Conservation (phyloP, 352 stramenopile genomes). For the Phytophthora podocarpi region DNA sequence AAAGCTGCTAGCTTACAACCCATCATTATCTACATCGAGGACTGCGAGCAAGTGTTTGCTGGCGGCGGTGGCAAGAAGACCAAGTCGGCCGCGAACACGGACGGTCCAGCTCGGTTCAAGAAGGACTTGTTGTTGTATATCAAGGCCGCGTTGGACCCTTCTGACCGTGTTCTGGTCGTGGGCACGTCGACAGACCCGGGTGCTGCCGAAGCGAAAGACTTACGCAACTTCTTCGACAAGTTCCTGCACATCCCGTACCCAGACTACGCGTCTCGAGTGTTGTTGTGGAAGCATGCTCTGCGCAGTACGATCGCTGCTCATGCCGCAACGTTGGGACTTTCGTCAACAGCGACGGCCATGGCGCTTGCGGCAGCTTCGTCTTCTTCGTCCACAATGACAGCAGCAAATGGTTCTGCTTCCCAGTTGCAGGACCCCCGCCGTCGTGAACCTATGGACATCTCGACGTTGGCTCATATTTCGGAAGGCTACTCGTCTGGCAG, state of each 20-base stretch:
- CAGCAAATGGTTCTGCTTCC: constrained; percentile 1
- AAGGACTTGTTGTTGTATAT: constrained; percentile 94
- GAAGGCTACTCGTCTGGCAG: constrained; percentile 91
- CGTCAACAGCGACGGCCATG: constrained; percentile 13
- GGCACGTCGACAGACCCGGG: constrained; percentile 88
- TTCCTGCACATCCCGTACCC: constrained; percentile 93
- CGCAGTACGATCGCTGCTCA: constrained; percentile 50
- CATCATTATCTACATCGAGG: constrained; percentile 95
- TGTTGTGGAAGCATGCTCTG: constrained; percentile 90
- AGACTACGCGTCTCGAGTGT: constrained; percentile 89
- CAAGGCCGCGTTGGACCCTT: constrained; percentile 85
- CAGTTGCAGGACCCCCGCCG: constrained; percentile 20
- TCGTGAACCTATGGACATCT: constrained; percentile 80
- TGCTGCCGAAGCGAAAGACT: constrained; percentile 84
- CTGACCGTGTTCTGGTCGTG: constrained; percentile 93
- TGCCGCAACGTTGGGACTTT: constrained; percentile 34
- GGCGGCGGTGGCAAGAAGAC: constrained; percentile 79
- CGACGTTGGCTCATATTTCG: constrained; percentile 90
- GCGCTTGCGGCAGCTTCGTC: constrained; percentile 32
- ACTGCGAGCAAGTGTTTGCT: constrained; percentile 92
- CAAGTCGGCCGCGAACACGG: constrained; percentile 58
- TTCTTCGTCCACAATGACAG: constrained; percentile 10
- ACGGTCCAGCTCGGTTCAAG: constrained; percentile 89
- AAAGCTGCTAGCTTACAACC: constrained; percentile 86
- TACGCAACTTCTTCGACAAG: constrained; percentile 93